Evolutionary conservation across 768 basidiomycete genomes (phyloP), one percentile per base, ranked within the genome.

Genomic region (Termitomyces titanicus): DNA sequence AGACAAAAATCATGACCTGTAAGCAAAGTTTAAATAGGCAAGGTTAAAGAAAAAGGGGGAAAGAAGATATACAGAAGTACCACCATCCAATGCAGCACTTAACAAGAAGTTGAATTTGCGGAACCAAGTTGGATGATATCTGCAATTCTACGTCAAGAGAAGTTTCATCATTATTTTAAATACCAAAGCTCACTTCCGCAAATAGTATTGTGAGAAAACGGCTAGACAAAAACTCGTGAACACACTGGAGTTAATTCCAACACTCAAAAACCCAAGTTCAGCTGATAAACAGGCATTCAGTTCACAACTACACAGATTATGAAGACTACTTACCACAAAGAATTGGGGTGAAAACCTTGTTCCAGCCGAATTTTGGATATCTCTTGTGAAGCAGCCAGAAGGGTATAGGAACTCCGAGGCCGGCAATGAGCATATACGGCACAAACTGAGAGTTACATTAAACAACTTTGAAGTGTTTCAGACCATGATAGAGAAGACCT

Each of bases 211-310:
- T 12, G 77, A 79, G 60, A 79, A 74, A 24, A 78, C 64, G 44
- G 74, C 77, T 25, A 79, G 59, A n/a, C 63, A 61, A 67, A 80
- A 78, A 1, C 74, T 70, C 9, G 70, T 72, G 61, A 80, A 77
- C 22, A 80, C 72, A 8, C 74, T 78, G 11, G 76, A 78, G 71
- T 84, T 84, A 66, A 84, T 80, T 15, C 82, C 82, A 51, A 80
- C 80, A 54, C 75, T 74, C 48, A 83, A 67, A 62, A 70, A 79
- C 51, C 79, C 78, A 18, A 79, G 68, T 54, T 65, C 66, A 29
- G 64, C 64, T 67, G 34, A 25, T 27, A 22, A 4, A 13, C n/a
- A 42, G 43, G 27, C 4, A 22, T 44, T 33, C 18, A 39, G 24
- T 18, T 3, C 17, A 47, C 35, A 64, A 29, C 64, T 65, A 57